Base-by-base conservation (phyloP, 257 asterid species). In the Buddleja alternifolia region DNA sequence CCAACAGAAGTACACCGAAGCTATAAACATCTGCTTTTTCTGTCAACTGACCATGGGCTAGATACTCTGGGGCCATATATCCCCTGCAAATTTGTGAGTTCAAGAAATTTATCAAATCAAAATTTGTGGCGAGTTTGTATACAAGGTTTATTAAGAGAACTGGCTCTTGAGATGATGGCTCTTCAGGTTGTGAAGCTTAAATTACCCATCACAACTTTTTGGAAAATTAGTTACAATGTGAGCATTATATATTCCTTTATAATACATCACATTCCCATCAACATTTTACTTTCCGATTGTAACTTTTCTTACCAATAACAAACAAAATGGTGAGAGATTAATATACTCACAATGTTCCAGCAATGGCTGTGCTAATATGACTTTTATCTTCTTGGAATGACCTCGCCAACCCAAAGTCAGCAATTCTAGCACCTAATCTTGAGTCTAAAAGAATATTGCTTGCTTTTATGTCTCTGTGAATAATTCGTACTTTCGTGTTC, bases 401-500 rank as follows among this genome's bases (percentile, higher is more conserved):
- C 68, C 93, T 82, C 3, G 96, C 95, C 80, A 90, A 61, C 55
- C 96, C 96, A 23, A 90, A 90, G 76, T 90, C 95, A 0, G 96
- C 96, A 7, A 90, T 90, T 80, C 80, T 85, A 2, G 91, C 88
- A 4, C 85, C 79, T 12, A 87, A 76, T 56, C 92, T 88, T 0
- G 86, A 68, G 58, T 87, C 96, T 70, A 87, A 60, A 42, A 90
- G 82, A 42, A 90, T 85, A 19, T 90, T 90, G 72, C 96, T 87
- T 6, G 96, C 86, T 73, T 89, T 89, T 61, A 87, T 89, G 15
- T 89, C 96, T 76, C 96, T 75, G 63, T 89, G 96, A 56, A 90
- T 84, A 52, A 90, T 90, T 77, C 90, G 74, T 39, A 69, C 73
- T 14, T 71, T 82, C 12, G 82, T 77, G 85, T 90, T 90, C 66